Base-by-base conservation (phyloP, 768 basidiomycete genomes). In the Mrakia frigida region DNA sequence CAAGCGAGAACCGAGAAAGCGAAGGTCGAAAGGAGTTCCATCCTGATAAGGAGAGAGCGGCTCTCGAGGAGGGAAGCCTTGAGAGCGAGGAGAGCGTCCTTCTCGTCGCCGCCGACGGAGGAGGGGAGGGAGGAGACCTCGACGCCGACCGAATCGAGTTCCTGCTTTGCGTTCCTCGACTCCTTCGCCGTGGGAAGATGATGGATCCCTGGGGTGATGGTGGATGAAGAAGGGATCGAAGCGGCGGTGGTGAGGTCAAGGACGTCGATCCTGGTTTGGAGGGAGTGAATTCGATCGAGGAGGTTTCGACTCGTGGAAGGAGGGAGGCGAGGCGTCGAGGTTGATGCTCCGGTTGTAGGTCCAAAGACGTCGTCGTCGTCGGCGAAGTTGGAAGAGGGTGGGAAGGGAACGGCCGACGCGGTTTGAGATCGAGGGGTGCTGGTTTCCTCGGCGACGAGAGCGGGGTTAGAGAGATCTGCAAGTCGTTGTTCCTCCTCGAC, bases 311-410 rank as follows among this genome's bases (percentile, higher is more conserved):
- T 28, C 6, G 69, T 16, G 21, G 65, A 43, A 7, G 37, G 37
- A 35, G 25, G 35, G 10, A 37, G 25, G 2, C 25, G 33, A 9
- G 65, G 37, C 1, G 35, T 37, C 11, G 28, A n/a, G 33, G 46
- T 52, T 4, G 43, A 28, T 16, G 33, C 41, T 16, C 11, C 33
- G 43, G 33, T 33, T 14, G 46, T 50, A 21, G 69, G 69, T n/a
- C 69, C 69, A 33, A 70, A 70, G 16, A 70, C 69, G 43, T 70
- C 69, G 69, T 35, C 63, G 16, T 70, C 33, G 28, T 10, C 28
- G 25, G 50, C 46, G 13, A n/a, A 25, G 50, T 46, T 31, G 6
- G 69, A 52, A 14, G 46, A 70, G 25, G 41, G n/a, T 5, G 69
- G 69, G 50, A 70, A 70, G 43, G 69, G 43, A 13, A 52, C 33